Evolutionary conservation across 441 rosid genomes (phyloP).

Genomic region (Gossypium trilobum): DNA sequence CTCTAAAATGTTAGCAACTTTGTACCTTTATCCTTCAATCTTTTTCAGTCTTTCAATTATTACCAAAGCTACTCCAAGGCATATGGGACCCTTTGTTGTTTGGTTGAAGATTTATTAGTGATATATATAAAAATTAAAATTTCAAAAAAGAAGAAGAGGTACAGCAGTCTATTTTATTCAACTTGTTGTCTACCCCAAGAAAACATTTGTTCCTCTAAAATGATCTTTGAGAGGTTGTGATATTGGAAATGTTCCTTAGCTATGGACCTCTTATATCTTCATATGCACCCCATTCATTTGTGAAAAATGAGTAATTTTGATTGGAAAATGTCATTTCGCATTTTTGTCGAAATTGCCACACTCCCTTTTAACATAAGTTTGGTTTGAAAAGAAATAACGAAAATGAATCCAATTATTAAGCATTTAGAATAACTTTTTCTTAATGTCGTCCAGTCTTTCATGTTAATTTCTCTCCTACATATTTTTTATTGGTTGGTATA

Average conservation of each 20-base stretch:
- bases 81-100: conserved; percentile 15
- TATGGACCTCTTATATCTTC: background rate
- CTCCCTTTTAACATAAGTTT: too few relatives aligned
- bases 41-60: background rate
- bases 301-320: background rate
- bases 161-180: background rate
- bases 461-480: too few relatives aligned
- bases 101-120: background rate
- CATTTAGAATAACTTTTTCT: background rate
- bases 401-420: background rate
- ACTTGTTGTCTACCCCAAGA: background rate
- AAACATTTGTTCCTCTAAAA: background rate
- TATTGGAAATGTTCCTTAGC: background rate
- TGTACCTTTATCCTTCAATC: background rate
- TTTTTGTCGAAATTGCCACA: too few relatives aligned
- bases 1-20: conserved; percentile 22
- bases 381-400: too few relatives aligned
- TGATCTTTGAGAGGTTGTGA: background rate
- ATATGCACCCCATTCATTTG: background rate
- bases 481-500: too few relatives aligned
- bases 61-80: background rate
- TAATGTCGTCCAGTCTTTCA: too few relatives aligned
- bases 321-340: background rate
- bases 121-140: background rate
- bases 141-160: background rate